A percentile compares a stretch with the other conserved stretches of the same genome.
phyloP scores from a whole-genome alignment of 495 filamentous ascomycete genomes.

The Penicillium egyptiacum region DNA sequence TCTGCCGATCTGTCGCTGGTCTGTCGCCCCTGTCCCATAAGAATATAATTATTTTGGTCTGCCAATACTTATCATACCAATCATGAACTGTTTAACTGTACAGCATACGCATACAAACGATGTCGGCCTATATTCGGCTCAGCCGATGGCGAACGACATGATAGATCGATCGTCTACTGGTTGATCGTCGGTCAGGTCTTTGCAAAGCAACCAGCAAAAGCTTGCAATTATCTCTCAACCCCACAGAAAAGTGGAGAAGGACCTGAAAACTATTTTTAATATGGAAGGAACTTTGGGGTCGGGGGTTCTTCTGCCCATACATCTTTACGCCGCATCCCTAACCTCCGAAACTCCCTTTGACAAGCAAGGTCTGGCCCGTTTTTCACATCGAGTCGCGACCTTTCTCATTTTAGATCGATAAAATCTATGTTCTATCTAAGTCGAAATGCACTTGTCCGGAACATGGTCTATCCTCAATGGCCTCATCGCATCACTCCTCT shows the following conservation, averaged over 20 bases:
- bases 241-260: conserved; percentile 10
- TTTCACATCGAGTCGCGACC: not conserved
- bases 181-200: conserved; percentile 7
- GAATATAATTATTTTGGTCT: not conserved
- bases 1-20: no score
- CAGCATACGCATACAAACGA: not conserved
- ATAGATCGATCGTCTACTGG: conserved; percentile 9
- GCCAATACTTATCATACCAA: not conserved
- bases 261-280: conserved; percentile 15
- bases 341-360: conserved; percentile 3
- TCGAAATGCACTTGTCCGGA: conserved; percentile 11
- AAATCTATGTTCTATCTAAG: conserved; percentile 7
- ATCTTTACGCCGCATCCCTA: conserved; percentile 11
- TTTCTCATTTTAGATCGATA: not conserved
- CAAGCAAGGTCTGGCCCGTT: conserved; percentile 1
- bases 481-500: conserved; percentile 2
- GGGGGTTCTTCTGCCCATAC: conserved; percentile 1
- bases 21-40: not conserved
- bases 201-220: conserved; percentile 6
- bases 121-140: not conserved
- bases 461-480: conserved; percentile 13
- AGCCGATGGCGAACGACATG: conserved; percentile 2
- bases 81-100: not conserved
- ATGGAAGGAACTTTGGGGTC: not conserved
- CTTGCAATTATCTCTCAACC: conserved; percentile 9